Evolutionary conservation across 805 yeast genomes (phyloP).

Genomic region (Metschnikowia aberdeeniae): DNA sequence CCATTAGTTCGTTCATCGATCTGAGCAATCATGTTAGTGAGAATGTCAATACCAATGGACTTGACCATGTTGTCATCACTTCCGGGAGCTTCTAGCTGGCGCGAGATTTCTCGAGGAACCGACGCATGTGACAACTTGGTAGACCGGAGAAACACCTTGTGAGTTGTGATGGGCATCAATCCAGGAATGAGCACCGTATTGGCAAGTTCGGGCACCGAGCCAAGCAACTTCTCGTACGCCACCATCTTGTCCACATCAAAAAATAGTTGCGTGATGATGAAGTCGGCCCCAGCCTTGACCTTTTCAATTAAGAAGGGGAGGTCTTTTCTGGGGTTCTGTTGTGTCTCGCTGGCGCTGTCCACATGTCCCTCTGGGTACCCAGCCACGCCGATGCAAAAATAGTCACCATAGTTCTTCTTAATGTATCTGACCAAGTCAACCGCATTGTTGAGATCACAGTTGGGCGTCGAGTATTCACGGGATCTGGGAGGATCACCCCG

Average conservation of each 20-base stretch:
- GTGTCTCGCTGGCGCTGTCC: conserved; percentile 67
- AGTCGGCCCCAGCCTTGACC: conserved; percentile 91
- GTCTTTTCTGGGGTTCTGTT: conserved; percentile 66
- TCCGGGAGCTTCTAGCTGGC: conserved; percentile 51
- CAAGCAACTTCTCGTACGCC: conserved; percentile 53
- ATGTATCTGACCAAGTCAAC: conserved; percentile 84
- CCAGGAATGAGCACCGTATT: conserved; percentile 75
- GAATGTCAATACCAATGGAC: conserved; percentile 71
- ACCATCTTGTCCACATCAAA: conserved; percentile 80
- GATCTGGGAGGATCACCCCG: conserved; percentile 96
- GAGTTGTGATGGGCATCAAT: conserved; percentile 86
- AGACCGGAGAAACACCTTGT: conserved; percentile 76
- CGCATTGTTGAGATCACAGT: conserved; percentile 67
- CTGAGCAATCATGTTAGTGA: conserved; percentile 58
- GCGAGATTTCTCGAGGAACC: conserved; percentile 57
- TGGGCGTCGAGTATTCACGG: conserved; percentile 53
- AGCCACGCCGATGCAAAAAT: conserved; percentile 93
- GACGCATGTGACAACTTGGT: conserved; percentile 85
- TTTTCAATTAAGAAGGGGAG: conserved; percentile 79
- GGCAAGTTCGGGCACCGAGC: conserved; percentile 36
- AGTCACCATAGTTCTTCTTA: conserved; percentile 63
- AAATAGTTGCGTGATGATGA: conserved; percentile 85
- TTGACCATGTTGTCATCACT: conserved; percentile 75
- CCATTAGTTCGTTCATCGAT: conserved; percentile 52
- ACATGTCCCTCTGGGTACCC: conserved; percentile 98